Evolutionary conservation across 192 early-diverging fungal species (phyloP).

Genomic region (Geosiphon pyriformis): DNA sequence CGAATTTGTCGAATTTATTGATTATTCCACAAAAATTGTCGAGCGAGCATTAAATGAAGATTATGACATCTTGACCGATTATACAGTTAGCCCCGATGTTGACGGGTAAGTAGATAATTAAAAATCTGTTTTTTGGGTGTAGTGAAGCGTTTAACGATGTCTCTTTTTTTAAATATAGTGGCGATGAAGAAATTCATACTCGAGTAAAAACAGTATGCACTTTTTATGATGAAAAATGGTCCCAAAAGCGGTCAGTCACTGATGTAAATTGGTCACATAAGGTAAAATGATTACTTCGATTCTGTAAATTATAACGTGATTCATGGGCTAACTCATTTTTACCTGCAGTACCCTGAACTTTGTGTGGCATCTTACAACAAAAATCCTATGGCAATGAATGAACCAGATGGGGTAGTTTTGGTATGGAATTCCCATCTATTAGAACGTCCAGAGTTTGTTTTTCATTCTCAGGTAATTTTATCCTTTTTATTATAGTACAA

Average conservation of each 20-base stretch:
- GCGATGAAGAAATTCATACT: constrained; percentile 60
- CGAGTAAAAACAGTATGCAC: constrained; percentile 62
- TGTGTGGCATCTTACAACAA: constrained; percentile 90
- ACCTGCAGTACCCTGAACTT: constrained; percentile 73
- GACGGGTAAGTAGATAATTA: constrained; percentile 37
- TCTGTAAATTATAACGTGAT: constrained; percentile 2
- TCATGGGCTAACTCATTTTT: neutral
- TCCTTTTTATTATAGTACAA: neutral
- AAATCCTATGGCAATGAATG: constrained; percentile 75
- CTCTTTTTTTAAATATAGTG: constrained; percentile 21
- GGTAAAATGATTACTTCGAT: constrained; percentile 33
- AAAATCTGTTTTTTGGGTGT: neutral
- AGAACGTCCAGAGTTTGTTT: constrained; percentile 92
- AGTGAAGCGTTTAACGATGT: neutral
- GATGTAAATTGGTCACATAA: constrained; percentile 87
- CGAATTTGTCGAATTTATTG: constrained; percentile 83
- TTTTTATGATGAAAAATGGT: constrained; percentile 80
- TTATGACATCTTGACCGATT: constrained; percentile 94
- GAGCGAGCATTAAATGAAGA: constrained; percentile 83
- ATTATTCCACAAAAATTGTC: constrained; percentile 78
- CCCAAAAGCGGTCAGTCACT: constrained; percentile 86
- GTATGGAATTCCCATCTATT: constrained; percentile 90
- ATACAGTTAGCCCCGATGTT: constrained; percentile 61
- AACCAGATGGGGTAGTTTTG: constrained; percentile 90
- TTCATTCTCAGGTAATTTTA: constrained; percentile 68